These are phyloP conservation scores for Geopyxis carbonaria DNA, from an alignment of 495 filamentous ascomycete species.

Conservation along the genomic window DNA sequence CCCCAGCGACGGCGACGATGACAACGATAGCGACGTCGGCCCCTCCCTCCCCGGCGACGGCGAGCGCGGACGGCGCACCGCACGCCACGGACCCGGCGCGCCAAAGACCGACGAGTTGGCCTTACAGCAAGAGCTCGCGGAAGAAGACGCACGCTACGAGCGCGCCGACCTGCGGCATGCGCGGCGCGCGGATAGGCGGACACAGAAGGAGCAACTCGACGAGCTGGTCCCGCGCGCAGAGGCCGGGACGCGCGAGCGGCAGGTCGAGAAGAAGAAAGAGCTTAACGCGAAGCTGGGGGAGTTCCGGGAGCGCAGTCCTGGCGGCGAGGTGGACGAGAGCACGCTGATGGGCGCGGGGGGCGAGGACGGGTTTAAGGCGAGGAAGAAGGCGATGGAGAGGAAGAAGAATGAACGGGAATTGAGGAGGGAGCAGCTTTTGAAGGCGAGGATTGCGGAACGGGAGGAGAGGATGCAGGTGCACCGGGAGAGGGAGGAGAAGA, in stretches of 20 bases:
- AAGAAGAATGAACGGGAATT: slow-evolving; percentile 50
- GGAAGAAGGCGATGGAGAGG: slow-evolving; percentile 37
- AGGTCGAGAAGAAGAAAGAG: slow-evolving; percentile 61
- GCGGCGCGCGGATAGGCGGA: slow-evolving; percentile 43
- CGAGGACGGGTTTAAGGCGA: slow-evolving; percentile 38
- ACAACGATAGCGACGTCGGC: slow-evolving; percentile 43
- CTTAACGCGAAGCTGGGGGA: slow-evolving; percentile 39
- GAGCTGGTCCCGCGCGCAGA: slow-evolving; percentile 73
- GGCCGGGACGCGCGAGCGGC: slow-evolving; percentile 65
- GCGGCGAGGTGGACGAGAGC: slow-evolving; percentile 40
- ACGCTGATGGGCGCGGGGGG: slow-evolving; percentile 43
- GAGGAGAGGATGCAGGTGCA: slow-evolving; percentile 43
- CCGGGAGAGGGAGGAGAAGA: slow-evolving; percentile 44
- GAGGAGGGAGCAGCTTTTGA: slow-evolving; percentile 43
- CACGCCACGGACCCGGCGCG: slow-evolving; percentile 48
- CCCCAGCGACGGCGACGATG: slow-evolving; percentile 14
- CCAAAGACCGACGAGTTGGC: slow-evolving; percentile 61
- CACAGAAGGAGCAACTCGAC: slow-evolving; percentile 48
- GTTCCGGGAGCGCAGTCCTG: slow-evolving; percentile 43
- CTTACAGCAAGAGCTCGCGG: slow-evolving; percentile 31
- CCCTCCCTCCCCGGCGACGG: slow-evolving; percentile 43
- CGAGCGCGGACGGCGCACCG: slow-evolving; percentile 17
- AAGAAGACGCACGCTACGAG: slow-evolving; percentile 36
- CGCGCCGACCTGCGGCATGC: slow-evolving; percentile 40
- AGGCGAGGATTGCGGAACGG: slow-evolving; percentile 43